A percentile compares a stretch with the other conserved stretches of the same genome.
Conservation (phyloP, 1,284 basidiomycete genomes). For the Coniophora puteana region DNA sequence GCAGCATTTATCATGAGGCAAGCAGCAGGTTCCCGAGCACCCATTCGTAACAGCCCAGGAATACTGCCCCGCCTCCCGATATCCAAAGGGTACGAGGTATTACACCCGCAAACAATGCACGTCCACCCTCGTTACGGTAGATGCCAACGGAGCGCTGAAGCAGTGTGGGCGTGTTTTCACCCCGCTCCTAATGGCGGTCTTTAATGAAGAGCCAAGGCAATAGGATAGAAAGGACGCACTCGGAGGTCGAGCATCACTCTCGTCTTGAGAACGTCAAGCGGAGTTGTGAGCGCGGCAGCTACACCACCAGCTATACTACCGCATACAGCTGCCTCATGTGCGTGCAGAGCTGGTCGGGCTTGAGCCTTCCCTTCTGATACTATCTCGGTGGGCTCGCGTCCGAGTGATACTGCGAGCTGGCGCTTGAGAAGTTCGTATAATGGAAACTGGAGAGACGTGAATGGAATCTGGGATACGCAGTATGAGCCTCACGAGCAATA, state of each 20-base stretch:
- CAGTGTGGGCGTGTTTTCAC: conserved; percentile 26
- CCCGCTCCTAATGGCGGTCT: too few relatives aligned
- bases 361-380: too few relatives aligned
- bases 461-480: conserved; percentile 75
- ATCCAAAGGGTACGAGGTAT: conserved; percentile 95
- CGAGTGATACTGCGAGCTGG: conserved; percentile 47
- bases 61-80: conserved; percentile 94
- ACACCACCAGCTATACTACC: conserved; percentile 90
- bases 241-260: conserved; percentile 92
- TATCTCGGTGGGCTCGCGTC: conserved; percentile 51
- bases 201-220: conserved; percentile 4
- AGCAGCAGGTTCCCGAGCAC: too few relatives aligned
- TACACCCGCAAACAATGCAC: conserved; percentile 83
- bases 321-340: conserved; percentile 87
- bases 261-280: conserved; percentile 96
- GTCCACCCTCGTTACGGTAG: conserved; percentile 68
- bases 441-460: conserved; percentile 97
- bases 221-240: conserved; percentile 38
- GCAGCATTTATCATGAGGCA: too few relatives aligned
- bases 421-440: conserved; percentile 89
- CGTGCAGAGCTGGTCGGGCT: too few relatives aligned
- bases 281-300: conserved; percentile 90
- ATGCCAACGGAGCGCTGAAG: conserved; percentile 59
- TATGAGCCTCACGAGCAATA: conserved; percentile 4
- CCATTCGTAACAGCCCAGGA: conserved; percentile 93